Percentiles rank a stretch among this genome's conserved stretches.
Conservation (phyloP, 1,284 basidiomycete genomes). For the Hemileia vastatrix region DNA sequence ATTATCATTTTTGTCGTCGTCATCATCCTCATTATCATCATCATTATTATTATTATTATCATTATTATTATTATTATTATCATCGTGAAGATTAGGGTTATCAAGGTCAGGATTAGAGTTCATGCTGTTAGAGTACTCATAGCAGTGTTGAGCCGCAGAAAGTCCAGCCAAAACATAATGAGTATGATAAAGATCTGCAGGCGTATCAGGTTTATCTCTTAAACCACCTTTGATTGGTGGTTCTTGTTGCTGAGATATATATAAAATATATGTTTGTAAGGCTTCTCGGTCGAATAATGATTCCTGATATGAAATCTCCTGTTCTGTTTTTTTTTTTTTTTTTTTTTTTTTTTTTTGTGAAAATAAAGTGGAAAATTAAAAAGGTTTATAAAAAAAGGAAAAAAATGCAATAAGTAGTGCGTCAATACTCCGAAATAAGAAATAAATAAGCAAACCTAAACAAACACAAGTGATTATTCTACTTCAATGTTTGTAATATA, state of each 20-base stretch:
- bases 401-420: neutral
- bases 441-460: neutral
- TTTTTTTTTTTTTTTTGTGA: neutral
- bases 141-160: slow-evolving; percentile 67
- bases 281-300: slow-evolving; percentile 37
- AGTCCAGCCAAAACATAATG: slow-evolving; percentile 79
- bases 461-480: too few relatives aligned
- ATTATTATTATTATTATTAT: too few relatives aligned
- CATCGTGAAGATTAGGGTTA: too few relatives aligned
- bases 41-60: too few relatives aligned
- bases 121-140: slow-evolving; percentile 7
- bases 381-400: neutral
- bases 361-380: neutral
- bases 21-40: too few relatives aligned
- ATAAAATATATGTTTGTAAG: slow-evolving; percentile 41
- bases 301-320: neutral
- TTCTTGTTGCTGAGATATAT: slow-evolving; percentile 34
- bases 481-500: too few relatives aligned
- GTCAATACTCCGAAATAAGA: neutral
- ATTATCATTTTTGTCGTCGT: too few relatives aligned
- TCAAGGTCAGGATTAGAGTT: too few relatives aligned
- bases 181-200: slow-evolving; percentile 82
- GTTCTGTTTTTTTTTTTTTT: neutral
- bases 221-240: slow-evolving; percentile 15
- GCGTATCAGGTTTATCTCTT: slow-evolving; percentile 13